phyloP scores from a whole-genome alignment of 1,284 basidiomycete species.

The Ustilago bromivora region DNA sequence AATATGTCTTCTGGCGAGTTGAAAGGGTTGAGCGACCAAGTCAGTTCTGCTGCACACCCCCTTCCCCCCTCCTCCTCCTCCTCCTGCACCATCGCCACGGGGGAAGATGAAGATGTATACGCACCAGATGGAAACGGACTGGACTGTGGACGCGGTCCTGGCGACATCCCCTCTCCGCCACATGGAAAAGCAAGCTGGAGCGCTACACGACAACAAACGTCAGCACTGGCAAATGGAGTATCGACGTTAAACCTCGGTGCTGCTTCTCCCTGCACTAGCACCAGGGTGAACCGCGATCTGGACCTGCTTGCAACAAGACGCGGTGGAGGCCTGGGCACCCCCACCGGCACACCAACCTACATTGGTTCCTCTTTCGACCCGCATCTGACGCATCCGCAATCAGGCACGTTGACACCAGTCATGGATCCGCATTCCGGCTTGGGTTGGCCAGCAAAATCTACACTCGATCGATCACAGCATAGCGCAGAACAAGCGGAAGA shows the following conservation, averaged over 20 bases:
- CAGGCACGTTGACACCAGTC: constrained; percentile 57
- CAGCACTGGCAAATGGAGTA: constrained; percentile 35
- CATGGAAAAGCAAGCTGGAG: background rate
- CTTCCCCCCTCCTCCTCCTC: background rate
- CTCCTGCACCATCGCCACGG: no score
- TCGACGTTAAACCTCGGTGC: constrained; percentile 33
- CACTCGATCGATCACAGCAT: constrained; percentile 60
- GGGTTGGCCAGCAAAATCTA: constrained; percentile 66
- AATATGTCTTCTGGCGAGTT: constrained; percentile 46
- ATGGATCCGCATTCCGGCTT: constrained; percentile 64
- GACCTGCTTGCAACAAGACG: constrained; percentile 36
- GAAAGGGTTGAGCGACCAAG: constrained; percentile 18
- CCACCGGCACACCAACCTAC: constrained; percentile 59
- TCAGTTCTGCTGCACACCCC: constrained; percentile 27
- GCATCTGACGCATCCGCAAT: constrained; percentile 40
- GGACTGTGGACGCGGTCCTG: constrained; percentile 52
- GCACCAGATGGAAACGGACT: constrained; percentile 48
- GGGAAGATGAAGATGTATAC: constrained; percentile 22
- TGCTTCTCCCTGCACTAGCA: constrained; percentile 15
- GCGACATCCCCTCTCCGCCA: constrained; percentile 23
- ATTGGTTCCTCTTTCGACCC: constrained; percentile 42
- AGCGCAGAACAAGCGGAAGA: constrained; percentile 58
- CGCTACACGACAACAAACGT: constrained; percentile 13
- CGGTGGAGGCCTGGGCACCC: constrained; percentile 63
- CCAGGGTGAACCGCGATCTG: constrained; percentile 17